Conservation (phyloP, 2,329 filamentous ascomycete genomes). For the Scedosporium minutisporum region DNA sequence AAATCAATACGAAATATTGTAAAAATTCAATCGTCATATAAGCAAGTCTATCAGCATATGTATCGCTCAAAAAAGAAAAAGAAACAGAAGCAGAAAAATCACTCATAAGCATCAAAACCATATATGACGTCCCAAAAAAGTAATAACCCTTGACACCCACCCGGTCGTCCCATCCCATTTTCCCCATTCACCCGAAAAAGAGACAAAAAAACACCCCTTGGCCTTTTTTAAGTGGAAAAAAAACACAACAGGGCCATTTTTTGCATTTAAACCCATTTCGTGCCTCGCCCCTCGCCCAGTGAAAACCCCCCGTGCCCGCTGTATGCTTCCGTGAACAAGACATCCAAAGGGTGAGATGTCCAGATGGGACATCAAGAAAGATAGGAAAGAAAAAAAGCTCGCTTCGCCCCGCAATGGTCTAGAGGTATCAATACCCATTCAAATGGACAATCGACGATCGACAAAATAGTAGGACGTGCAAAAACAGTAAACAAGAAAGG, state of each 20-base stretch:
- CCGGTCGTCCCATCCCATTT: not conserved
- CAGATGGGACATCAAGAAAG: not conserved
- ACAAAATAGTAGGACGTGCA: not conserved
- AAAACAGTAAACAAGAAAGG: not conserved
- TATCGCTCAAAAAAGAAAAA: not conserved
- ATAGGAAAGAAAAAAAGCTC: not conserved
- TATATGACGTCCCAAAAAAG: not conserved
- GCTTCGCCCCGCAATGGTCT: conserved; percentile 3
- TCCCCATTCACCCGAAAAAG: not conserved
- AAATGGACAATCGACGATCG: not conserved
- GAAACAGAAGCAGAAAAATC: not conserved
- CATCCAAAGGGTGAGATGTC: not conserved
- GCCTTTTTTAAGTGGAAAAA: not conserved
- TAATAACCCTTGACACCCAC: not conserved
- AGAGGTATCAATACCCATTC: conserved; percentile 5
- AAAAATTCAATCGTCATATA: not conserved
- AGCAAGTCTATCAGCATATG: not conserved
- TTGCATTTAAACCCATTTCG: not conserved
- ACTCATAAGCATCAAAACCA: not conserved
- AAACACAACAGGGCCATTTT: not conserved
- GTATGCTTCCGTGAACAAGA: not conserved
- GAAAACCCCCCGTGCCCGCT: not conserved
- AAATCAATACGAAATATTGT: not conserved
- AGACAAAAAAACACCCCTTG: not conserved
- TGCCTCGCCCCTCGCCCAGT: not conserved